A percentile compares a stretch with the other conserved stretches of the same genome.
These are phyloP conservation scores for Eimeria tenella DNA, from an alignment of 169 alveolate genomes.

Conservation along the genomic window DNA sequence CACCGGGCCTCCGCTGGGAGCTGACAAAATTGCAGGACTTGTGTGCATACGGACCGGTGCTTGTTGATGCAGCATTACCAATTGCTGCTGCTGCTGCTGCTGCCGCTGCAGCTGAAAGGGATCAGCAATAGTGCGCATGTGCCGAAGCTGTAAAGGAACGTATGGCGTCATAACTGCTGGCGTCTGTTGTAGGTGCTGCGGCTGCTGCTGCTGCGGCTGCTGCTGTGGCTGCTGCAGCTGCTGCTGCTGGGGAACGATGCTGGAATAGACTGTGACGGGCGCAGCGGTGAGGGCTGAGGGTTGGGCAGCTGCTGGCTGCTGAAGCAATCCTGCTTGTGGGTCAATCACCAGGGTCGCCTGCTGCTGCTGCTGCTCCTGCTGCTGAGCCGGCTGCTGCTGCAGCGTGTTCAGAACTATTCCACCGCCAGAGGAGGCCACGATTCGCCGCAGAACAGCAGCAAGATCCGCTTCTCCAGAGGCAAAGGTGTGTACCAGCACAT, in stretches of 20 bases:
- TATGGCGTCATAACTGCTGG: background rate
- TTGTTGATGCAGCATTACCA: background rate
- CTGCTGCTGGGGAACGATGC: background rate
- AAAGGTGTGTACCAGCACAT: constrained; percentile 36
- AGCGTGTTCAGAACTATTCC: constrained; percentile 36
- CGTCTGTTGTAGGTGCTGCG: constrained; percentile 17
- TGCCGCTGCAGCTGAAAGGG: constrained; percentile 36
- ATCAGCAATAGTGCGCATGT: constrained; percentile 37
- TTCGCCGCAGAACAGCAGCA: constrained; percentile 52
- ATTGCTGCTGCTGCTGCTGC: constrained; percentile 54
- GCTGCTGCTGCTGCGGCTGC: constrained; percentile 57
- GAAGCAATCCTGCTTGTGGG: background rate
- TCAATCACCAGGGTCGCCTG: constrained; percentile 10
- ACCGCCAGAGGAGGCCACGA: constrained; percentile 59
- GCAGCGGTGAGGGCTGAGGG: background rate
- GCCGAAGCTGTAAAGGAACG: constrained; percentile 12
- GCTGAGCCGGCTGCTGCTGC: constrained; percentile 65
- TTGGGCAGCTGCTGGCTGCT: constrained; percentile 14
- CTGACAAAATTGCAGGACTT: constrained; percentile 28
- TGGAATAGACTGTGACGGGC: background rate
- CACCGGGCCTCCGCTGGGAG: background rate
- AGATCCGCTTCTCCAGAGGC: constrained; percentile 32
- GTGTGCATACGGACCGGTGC: constrained; percentile 37
- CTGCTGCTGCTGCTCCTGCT: constrained; percentile 46
- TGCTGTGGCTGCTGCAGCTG: background rate